Base-by-base conservation (phyloP, 2,329 filamentous ascomycete species). In the Botrytis byssoidea region DNA sequence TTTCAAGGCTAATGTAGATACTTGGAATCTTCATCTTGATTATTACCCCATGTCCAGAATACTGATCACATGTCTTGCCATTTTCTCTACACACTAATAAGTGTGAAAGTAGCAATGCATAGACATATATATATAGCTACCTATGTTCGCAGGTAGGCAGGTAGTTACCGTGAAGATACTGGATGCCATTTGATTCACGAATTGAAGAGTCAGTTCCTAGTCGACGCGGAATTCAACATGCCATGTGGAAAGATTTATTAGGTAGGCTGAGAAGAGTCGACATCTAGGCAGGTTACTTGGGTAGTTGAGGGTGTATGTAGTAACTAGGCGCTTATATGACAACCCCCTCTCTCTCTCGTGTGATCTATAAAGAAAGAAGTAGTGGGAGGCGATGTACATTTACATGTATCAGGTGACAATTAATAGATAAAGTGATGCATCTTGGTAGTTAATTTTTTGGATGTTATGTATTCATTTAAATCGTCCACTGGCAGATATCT, bases 81-180 rank as follows among this genome's bases (percentile, higher is more conserved):
- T n/a, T 55, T 55, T n/a, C 14, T 5, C 3, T 3, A 16, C 48
- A 7, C 5, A 16, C 7, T n/a, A 3, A n/a, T 0, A 6, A n/a
- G 25, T 16, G 12, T n/a, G 12, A 12, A 3, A n/a, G 7, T n/a
- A 7, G 5, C 25, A 12, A 16, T 55, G 48, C 25, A n/a, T 55
- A 16, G 1, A 32, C 32, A n/a, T 7, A 3, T 7, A 3, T 7
- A 55, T 12, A 4, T 6, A n/a, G 48, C 48, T n/a, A 51, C 48
- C 48, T n/a, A n/a, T 25, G 20, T 22, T 22, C 22, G 8, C 12
- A 57, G 20, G 10, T n/a, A 61, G 10, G 22, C n/a, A 61, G 4
- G 1, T 37, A 29, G 7, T 6, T 59, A 32, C 4, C 51, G 46
- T 22, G 22, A 48, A 25, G 22, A 48, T 48, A 4, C 10, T 12